Percentiles rank a stretch among this genome's conserved stretches.
phyloP scores from a whole-genome alignment of 495 filamentous ascomycete species.

The Echria macrotheca region DNA sequence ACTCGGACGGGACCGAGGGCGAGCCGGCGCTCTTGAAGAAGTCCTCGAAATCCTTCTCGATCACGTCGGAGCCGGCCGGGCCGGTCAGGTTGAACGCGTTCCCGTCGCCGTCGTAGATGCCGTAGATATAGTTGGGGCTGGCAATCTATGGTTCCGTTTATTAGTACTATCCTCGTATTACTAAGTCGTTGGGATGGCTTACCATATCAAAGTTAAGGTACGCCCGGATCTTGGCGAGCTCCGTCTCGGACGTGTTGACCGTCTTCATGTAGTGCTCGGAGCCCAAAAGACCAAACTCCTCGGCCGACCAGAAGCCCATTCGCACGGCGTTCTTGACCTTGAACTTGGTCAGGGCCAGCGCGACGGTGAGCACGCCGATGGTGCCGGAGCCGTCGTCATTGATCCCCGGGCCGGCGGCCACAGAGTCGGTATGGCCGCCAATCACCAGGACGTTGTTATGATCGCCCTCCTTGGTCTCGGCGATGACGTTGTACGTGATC shows the following conservation, averaged over 20 bases:
- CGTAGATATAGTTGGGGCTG: conserved; percentile 62
- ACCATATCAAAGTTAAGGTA: conserved; percentile 77
- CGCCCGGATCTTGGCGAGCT: conserved; percentile 51
- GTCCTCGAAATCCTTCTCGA: conserved; percentile 57
- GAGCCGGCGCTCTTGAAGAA: conserved; percentile 47
- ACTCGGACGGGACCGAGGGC: conserved; percentile 46
- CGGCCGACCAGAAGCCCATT: conserved; percentile 65
- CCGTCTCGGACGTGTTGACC: conserved; percentile 33
- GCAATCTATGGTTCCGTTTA: too few species aligned
- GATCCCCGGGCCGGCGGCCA: conserved; percentile 51
- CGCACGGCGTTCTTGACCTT: conserved; percentile 60
- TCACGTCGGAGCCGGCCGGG: conserved; percentile 57
- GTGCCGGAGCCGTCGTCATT: conserved; percentile 54
- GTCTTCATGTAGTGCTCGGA: conserved; percentile 51
- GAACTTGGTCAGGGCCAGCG: conserved; percentile 54
- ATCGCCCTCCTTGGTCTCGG: conserved; percentile 59
- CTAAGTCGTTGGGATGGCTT: too few species aligned
- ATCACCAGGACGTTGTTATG: conserved; percentile 57
- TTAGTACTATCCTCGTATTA: too few species aligned
- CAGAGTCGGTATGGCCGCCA: conserved; percentile 67
- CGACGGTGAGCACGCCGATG: conserved; percentile 59
- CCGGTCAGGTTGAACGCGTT: conserved; percentile 54
- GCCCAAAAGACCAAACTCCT: conserved; percentile 63
- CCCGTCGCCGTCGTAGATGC: conserved; percentile 69
- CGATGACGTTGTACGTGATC: conserved; percentile 61